Evolutionary conservation across 345 rosid genomes (phyloP), one percentile per base, ranked within the genome.

Genomic region (Syzygium jambos): DNA sequence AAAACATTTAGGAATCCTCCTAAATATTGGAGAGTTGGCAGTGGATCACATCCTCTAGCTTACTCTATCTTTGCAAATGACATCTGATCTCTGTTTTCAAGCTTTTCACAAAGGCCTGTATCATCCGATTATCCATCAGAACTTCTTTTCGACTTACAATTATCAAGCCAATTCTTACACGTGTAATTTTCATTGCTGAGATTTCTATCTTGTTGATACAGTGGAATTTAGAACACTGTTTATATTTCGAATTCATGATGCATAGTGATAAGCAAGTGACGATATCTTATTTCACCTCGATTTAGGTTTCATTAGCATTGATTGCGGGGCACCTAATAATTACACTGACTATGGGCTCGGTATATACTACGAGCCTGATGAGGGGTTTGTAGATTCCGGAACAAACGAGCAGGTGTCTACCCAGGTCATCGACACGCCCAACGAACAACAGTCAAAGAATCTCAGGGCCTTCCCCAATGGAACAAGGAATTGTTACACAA

Each of bases 401-500:
- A 41, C 21, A 29, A 78, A 85, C 27, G 61, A 11, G 83, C 82
- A 41, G 2, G 85, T 88, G 51, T 84, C 85, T 11, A 49, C 86
- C 53, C 86, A 87, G 38, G 54, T 29, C 85, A 54, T 54, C 10
- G 52, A 27, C 43, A 11, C n/a, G 13, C 30, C 29, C 7, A 8
- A 38, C n/a, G 23, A 14, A 17, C 52, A 12, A 9, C 5, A 34
- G 13, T 17, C 29, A 34, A 85, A 52, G 89, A 52, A 53, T 52
- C 46, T 90, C 23, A 68, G 87, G 63, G 68, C 11, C 87, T 93
- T 93, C 46, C 90, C 93, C 5, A 86, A 49, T 5, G 93, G 91
- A 12, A 65, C 6, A 51, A 88, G 90, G 86, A 92, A 88, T 52
- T 93, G 94, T 46, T 93, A 91, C 63, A 85, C 89, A 4, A 38